Evolutionary conservation across 2,329 filamentous ascomycete genomes (phyloP).

Genomic region (Colletotrichum cordylinicola): DNA sequence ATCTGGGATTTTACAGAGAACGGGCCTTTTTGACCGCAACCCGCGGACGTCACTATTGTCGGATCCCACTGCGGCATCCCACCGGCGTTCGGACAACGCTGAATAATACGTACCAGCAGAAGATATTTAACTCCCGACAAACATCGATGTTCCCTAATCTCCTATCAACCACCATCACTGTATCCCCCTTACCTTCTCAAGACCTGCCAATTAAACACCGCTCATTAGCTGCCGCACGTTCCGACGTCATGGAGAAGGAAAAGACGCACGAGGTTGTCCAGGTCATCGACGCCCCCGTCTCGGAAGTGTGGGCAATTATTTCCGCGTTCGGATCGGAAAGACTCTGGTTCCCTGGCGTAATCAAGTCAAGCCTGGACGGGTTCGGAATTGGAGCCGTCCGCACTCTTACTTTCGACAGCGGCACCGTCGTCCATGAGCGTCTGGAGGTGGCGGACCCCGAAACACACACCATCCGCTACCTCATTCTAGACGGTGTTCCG

Average conservation of each 20-base stretch:
- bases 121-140: background rate
- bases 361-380: background rate
- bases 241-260: background rate
- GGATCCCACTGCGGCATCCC: background rate
- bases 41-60: background rate
- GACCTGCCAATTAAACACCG: background rate
- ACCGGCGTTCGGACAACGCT: background rate
- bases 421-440: background rate
- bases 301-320: conserved; percentile 4
- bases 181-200: background rate
- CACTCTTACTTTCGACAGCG: background rate
- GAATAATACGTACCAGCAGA: background rate
- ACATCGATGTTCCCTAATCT: background rate
- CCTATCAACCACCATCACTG: background rate
- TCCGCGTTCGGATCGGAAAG: background rate
- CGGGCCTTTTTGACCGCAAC: background rate
- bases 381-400: conserved; percentile 1
- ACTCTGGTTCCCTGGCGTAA: conserved; percentile 5
- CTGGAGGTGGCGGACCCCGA: background rate
- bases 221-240: background rate
- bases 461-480: background rate
- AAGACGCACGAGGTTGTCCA: background rate
- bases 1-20: background rate
- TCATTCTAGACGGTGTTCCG: background rate
- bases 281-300: background rate